Conservation (phyloP, 2,329 filamentous ascomycete genomes). For the Trichoderma polysporum region DNA sequence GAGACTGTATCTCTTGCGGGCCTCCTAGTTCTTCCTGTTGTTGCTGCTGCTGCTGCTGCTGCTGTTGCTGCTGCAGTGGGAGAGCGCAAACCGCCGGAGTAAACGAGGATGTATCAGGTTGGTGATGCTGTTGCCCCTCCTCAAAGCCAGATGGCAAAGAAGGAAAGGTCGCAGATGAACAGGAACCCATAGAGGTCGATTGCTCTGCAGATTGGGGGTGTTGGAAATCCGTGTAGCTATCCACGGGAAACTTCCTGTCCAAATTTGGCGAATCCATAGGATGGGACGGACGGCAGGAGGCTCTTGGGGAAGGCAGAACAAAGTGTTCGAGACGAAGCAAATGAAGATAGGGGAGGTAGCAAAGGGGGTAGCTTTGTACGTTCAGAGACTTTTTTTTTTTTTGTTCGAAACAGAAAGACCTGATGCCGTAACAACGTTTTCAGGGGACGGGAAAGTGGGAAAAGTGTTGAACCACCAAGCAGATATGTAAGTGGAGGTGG, state of each 20-base stretch:
- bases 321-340: neutral
- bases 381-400: neutral
- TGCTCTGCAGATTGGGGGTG: constrained; percentile 30
- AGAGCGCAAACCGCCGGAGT: constrained; percentile 19
- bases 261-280: constrained; percentile 33
- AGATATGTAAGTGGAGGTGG: constrained; percentile 23
- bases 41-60: neutral
- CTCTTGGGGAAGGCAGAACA: neutral
- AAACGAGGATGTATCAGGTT: constrained; percentile 28
- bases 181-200: constrained; percentile 30
- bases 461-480: constrained; percentile 9
- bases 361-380: neutral
- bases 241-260: constrained; percentile 29
- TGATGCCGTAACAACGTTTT: constrained; percentile 17
- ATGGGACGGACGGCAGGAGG: constrained; percentile 1
- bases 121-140: constrained; percentile 26
- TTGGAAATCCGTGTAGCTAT: constrained; percentile 35
- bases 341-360: neutral
- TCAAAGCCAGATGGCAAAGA: constrained; percentile 26
- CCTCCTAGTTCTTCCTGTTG: neutral
- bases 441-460: constrained; percentile 11
- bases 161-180: constrained; percentile 30
- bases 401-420: neutral
- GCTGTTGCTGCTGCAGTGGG: neutral
- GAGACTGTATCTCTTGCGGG: neutral